Evolutionary conservation across 805 yeast species (phyloP).

Genomic region (Starmera amethionina): DNA sequence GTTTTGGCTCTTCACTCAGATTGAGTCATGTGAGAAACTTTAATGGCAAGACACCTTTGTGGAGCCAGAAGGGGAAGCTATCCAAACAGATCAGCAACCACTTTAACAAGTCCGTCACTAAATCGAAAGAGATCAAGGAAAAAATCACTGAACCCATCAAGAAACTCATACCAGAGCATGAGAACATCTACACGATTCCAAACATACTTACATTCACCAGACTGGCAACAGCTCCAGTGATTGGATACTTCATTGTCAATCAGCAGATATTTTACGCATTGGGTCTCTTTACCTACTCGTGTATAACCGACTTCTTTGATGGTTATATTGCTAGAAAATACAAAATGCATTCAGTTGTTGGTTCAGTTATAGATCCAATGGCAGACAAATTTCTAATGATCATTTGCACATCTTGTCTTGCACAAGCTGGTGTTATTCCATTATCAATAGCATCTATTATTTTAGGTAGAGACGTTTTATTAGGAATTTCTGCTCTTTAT

Average conservation of each 20-base stretch:
- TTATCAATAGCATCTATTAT: conserved; percentile 55
- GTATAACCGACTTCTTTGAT: conserved; percentile 85
- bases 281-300: conserved; percentile 70
- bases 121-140: conserved; percentile 17
- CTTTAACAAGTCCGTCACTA: conserved; percentile 3
- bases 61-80: background rate
- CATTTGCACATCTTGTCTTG: conserved; percentile 68
- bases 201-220: conserved; percentile 77
- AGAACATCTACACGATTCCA: conserved; percentile 74
- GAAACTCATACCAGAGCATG: conserved; percentile 29
- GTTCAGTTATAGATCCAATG: conserved; percentile 87
- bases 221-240: conserved; percentile 70
- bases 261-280: conserved; percentile 58
- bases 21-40: background rate
- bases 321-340: conserved; percentile 83
- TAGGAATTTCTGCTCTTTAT: conserved; percentile 64
- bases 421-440: conserved; percentile 65
- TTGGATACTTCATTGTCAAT: conserved; percentile 68
- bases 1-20: too few relatives aligned
- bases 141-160: conserved; percentile 22
- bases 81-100: background rate
- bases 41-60: background rate
- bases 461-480: conserved; percentile 71
- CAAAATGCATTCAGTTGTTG: conserved; percentile 71
- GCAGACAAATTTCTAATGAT: conserved; percentile 93